Evolutionary conservation across 2,329 filamentous ascomycete species (phyloP), one percentile per base, ranked within the genome.

Genomic region (Colletotrichum spinosum): DNA sequence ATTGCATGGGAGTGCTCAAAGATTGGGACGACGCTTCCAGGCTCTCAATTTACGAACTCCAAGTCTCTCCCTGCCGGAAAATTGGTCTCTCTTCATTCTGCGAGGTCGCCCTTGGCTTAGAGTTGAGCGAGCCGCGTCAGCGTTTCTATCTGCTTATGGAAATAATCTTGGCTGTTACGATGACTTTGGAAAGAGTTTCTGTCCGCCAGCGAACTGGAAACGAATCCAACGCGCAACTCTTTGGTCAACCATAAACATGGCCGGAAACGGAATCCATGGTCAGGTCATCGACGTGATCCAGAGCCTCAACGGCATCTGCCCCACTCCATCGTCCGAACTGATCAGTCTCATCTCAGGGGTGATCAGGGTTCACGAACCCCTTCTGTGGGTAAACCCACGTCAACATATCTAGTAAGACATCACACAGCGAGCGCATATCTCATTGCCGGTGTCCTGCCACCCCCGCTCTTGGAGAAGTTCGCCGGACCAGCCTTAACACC

Each of bases 271-370:
- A 34, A 41, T 13, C 11, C n/a, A 10, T 15, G 38, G 13, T 17
- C 25, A 50, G 11, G n/a, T 51, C 33, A 58, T 58, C 46, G 51
- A 51, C 17, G 38, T 42, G 51, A 33, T 37, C 51, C 51, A 51
- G 46, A 51, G 46, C 46, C 55, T 58, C 55, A 58, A 37, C 38
- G 51, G 51, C 11, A 2, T 7, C 2, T 25, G 38, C 55, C 46
- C 55, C 55, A 58, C 46, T 5, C 17, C 25, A 13, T 45, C 55
- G 33, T 58, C 55, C 55, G 46, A 58, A 58, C 46, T 50, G 46
- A 11, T 33, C n/a, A 34, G 46, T 42, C 46, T 37, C 38, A 42
- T 51, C 46, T 37, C 46, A 13, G 44, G 44, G 6, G 9, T 34
- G 25, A 13, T 10, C n/a, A 25, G 55, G 55, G 38, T 48, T 51